phyloP scores from a whole-genome alignment of 768 basidiomycete genomes.

The Panus rudis region DNA sequence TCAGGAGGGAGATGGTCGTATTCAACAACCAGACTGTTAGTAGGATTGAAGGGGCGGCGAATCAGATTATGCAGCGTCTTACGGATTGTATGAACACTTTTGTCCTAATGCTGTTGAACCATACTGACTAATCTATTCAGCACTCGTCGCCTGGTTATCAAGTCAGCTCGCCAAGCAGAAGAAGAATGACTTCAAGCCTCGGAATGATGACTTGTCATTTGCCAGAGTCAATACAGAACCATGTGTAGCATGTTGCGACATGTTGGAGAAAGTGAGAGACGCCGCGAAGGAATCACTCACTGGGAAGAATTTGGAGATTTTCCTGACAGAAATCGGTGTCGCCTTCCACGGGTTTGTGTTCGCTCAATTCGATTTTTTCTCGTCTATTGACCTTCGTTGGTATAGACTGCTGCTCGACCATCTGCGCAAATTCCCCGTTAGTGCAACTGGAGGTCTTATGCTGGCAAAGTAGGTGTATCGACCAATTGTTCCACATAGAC shows the following conservation, averaged over 20 bases:
- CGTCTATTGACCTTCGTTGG: background rate
- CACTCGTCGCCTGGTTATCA: conserved; percentile 67
- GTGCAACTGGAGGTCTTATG: conserved; percentile 94
- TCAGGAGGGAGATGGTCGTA: conserved; percentile 85
- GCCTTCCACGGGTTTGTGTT: conserved; percentile 76
- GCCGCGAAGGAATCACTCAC: conserved; percentile 69
- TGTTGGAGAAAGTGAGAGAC: conserved; percentile 75
- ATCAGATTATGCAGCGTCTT: conserved; percentile 70
- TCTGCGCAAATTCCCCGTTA: conserved; percentile 92
- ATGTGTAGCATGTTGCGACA: conserved; percentile 79
- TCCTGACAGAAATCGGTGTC: conserved; percentile 90
- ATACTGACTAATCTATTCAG: conserved; percentile 29
- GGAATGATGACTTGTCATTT: conserved; percentile 93
- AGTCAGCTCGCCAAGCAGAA: conserved; percentile 85
- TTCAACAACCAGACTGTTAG: conserved; percentile 87
- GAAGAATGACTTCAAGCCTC: conserved; percentile 93
- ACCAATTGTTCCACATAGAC: background rate
- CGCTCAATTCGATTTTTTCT: background rate
- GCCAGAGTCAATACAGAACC: conserved; percentile 94
- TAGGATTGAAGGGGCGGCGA: conserved; percentile 77
- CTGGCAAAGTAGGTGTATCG: conserved; percentile 74
- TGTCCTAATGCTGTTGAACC: background rate
- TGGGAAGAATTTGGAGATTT: conserved; percentile 89
- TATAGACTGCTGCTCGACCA: conserved; percentile 85
- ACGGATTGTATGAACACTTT: conserved; percentile 58